These are phyloP conservation scores for Russula ochroleuca DNA, from an alignment of 768 basidiomycete genomes.

Conservation along the genomic window DNA sequence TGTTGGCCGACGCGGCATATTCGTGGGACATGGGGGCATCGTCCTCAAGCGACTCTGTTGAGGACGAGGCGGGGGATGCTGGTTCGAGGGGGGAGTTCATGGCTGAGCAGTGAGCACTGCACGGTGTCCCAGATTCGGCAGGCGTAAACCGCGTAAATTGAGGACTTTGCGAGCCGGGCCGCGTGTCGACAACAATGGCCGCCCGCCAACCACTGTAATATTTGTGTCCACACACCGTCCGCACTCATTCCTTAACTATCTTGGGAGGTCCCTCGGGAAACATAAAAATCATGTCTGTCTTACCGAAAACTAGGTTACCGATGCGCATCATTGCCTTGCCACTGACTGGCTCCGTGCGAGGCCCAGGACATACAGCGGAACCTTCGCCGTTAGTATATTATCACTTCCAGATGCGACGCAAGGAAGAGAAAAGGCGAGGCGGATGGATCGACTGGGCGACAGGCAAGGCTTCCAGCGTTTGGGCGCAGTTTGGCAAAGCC, in stretches of 20 bases:
- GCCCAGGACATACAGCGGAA: slow-evolving; percentile 4
- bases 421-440: slow-evolving; percentile 30
- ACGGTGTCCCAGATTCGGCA: too few relatives aligned
- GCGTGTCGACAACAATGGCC: background rate
- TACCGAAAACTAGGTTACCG: slow-evolving; percentile 27
- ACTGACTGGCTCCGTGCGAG: slow-evolving; percentile 32
- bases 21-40: slow-evolving; percentile 10
- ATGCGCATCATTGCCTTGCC: slow-evolving; percentile 51
- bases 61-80: slow-evolving; percentile 30
- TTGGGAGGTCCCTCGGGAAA: too few relatives aligned
- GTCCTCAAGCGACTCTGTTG: slow-evolving; percentile 27
- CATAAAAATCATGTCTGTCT: slow-evolving; percentile 20
- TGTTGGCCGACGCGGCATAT: background rate
- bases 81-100: slow-evolving; percentile 30
- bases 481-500: slow-evolving; percentile 67
- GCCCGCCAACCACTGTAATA: background rate
- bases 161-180: slow-evolving; percentile 5
- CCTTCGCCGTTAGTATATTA: slow-evolving; percentile 41
- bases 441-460: slow-evolving; percentile 49
- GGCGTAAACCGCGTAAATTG: background rate
- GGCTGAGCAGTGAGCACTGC: background rate
- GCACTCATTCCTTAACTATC: background rate
- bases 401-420: slow-evolving; percentile 36
- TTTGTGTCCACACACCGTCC: background rate
- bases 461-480: slow-evolving; percentile 50